These are phyloP conservation scores for Anthracocystis panici-leucophaei DNA, from an alignment of 1,284 basidiomycete genomes.

Conservation along the genomic window DNA sequence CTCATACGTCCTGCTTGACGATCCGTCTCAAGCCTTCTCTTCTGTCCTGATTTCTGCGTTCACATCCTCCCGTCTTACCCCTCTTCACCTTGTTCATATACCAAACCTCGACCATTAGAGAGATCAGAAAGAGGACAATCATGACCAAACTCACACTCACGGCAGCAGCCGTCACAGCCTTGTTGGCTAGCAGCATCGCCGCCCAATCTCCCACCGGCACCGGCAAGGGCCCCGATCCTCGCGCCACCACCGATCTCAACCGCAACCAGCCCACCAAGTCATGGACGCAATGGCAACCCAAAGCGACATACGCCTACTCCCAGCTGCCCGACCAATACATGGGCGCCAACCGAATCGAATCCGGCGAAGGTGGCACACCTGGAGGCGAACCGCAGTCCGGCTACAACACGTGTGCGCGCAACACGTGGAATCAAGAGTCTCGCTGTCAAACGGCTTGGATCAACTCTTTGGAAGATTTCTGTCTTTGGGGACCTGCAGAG, in stretches of 20 bases:
- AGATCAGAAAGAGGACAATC: conserved; percentile 1
- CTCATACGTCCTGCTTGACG: background rate
- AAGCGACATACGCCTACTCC: conserved; percentile 55
- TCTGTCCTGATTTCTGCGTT: background rate
- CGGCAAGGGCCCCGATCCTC: conserved; percentile 40
- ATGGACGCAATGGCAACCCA: conserved; percentile 61
- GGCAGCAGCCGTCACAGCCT: conserved; percentile 17
- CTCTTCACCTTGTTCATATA: background rate
- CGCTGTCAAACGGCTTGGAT: conserved; percentile 64
- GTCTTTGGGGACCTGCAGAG: conserved; percentile 61
- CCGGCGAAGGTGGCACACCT: conserved; percentile 38
- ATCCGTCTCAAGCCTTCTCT: background rate
- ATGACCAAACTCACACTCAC: conserved; percentile 35
- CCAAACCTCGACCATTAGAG: background rate
- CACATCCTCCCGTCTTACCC: background rate
- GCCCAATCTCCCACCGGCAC: conserved; percentile 26
- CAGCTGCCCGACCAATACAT: conserved; percentile 61
- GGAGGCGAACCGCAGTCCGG: conserved; percentile 52
- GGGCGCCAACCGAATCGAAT: conserved; percentile 51
- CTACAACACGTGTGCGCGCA: conserved; percentile 56
- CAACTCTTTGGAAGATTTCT: conserved; percentile 65
- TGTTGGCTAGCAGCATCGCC: conserved; percentile 13
- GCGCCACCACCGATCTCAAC: conserved; percentile 43
- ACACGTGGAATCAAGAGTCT: conserved; percentile 58
- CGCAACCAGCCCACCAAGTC: conserved; percentile 57